Percentiles rank a stretch among this genome's conserved stretches.
Evolutionary conservation across 2,329 filamentous ascomycete species (phyloP).

Genomic region (Aspergillus floridensis): DNA sequence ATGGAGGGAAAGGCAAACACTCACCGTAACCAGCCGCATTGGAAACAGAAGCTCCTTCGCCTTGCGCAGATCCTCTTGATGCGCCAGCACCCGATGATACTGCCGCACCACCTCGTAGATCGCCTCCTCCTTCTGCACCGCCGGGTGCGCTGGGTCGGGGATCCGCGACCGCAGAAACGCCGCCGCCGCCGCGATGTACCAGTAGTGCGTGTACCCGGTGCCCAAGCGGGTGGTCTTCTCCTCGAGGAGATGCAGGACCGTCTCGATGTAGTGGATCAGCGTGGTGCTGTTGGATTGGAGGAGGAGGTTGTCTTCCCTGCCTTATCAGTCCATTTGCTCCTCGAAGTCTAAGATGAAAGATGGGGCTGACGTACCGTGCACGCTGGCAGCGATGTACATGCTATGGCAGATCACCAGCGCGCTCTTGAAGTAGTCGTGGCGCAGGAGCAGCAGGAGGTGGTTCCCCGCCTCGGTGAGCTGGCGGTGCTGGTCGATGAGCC

Average conservation of each 20-base stretch:
- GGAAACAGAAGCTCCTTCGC: constrained; percentile 14
- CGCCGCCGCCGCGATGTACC: constrained; percentile 34
- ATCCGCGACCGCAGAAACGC: constrained; percentile 27
- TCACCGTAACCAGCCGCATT: neutral
- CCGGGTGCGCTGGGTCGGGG: constrained; percentile 13
- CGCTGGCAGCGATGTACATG: constrained; percentile 11
- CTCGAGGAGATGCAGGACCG: constrained; percentile 33
- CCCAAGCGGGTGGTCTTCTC: constrained; percentile 32
- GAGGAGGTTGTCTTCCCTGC: constrained; percentile 14
- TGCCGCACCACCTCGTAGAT: constrained; percentile 20
- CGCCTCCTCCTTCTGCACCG: constrained; percentile 25
- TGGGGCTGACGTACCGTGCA: neutral
- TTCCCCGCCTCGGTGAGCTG: constrained; percentile 10
- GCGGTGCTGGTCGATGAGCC: constrained; percentile 16
- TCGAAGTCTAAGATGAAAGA: neutral
- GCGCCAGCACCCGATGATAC: constrained; percentile 19
- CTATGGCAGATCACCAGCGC: constrained; percentile 22
- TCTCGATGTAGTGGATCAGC: constrained; percentile 22
- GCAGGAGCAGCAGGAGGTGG: constrained; percentile 14
- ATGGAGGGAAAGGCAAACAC: neutral
- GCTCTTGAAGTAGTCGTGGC: constrained; percentile 23
- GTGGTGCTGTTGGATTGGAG: constrained; percentile 14
- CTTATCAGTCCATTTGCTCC: neutral
- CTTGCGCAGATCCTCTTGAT: constrained; percentile 17
- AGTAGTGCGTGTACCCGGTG: constrained; percentile 36